Percentiles rank a stretch among this genome's conserved stretches.
Conservation (phyloP, 495 filamentous ascomycete genomes). For the Talaromyces trachyspermus region DNA sequence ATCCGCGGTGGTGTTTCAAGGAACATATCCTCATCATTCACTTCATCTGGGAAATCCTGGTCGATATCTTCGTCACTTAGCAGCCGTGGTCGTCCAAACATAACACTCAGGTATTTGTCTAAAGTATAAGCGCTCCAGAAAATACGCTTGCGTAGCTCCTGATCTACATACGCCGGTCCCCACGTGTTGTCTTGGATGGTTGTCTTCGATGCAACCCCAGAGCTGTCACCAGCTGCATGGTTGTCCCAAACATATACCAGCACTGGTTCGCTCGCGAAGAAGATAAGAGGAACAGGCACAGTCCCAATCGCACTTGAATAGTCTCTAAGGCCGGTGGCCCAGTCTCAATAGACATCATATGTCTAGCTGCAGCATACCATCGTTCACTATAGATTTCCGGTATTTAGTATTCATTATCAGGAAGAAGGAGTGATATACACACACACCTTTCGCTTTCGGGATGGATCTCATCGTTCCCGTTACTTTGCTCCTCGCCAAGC, state of each 20-base stretch:
- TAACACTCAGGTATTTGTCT: constrained; percentile 50
- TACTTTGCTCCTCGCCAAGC: constrained; percentile 25
- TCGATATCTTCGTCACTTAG: constrained; percentile 47
- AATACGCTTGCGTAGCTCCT: constrained; percentile 42
- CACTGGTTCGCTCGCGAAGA: constrained; percentile 44
- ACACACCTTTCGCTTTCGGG: constrained; percentile 24
- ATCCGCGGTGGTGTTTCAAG: constrained; percentile 28
- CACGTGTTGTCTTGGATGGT: constrained; percentile 24
- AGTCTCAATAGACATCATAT: constrained; percentile 33
- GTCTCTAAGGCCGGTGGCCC: constrained; percentile 38
- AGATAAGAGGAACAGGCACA: constrained; percentile 37
- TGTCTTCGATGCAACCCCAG: constrained; percentile 35
- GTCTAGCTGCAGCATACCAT: constrained; percentile 38
- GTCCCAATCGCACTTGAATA: constrained; percentile 36
- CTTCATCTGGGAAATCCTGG: constrained; percentile 43
- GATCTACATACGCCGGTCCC: constrained; percentile 28
- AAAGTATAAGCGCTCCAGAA: constrained; percentile 52
- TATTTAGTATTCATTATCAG: background rate
- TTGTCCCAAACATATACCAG: constrained; percentile 42
- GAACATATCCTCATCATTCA: constrained; percentile 48
- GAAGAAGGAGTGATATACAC: background rate
- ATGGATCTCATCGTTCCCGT: constrained; percentile 11
- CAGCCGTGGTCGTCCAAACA: constrained; percentile 47
- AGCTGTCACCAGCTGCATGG: constrained; percentile 38
- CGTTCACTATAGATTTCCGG: constrained; percentile 20